Conservation (phyloP, 257 asterid species). For the Eucommia ulmoides region DNA sequence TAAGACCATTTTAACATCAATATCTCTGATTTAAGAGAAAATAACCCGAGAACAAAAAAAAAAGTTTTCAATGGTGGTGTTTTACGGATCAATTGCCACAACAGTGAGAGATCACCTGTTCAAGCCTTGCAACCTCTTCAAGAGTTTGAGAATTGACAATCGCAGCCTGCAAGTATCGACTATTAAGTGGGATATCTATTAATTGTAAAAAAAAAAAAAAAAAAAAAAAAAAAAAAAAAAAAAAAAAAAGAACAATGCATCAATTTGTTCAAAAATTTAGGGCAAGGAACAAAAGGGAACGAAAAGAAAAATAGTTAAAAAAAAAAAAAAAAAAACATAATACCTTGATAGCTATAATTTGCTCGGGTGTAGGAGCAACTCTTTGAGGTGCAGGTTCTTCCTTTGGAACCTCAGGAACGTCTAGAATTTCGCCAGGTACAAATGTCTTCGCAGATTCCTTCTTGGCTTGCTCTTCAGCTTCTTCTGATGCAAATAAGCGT, state of each 20-base stretch:
- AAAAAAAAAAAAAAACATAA: slow-evolving; percentile 5
- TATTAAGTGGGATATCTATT: too few relatives aligned
- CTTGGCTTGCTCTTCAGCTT: slow-evolving; percentile 89
- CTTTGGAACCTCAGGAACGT: slow-evolving; percentile 38
- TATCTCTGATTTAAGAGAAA: too few relatives aligned
- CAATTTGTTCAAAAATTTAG: neutral
- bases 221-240: too few relatives aligned
- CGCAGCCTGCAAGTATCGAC: too few relatives aligned
- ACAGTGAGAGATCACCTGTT: slow-evolving; percentile 49
- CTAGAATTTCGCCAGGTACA: slow-evolving; percentile 66
- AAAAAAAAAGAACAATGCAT: neutral
- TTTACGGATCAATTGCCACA: neutral
- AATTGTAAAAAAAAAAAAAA: too few relatives aligned
- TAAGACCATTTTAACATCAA: too few relatives aligned
- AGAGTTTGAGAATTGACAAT: slow-evolving; percentile 92
- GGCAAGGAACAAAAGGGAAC: neutral
- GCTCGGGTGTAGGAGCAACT: slow-evolving; percentile 86
- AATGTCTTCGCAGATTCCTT: slow-evolving; percentile 66
- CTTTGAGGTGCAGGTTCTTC: slow-evolving; percentile 66
- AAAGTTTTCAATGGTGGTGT: too few relatives aligned
- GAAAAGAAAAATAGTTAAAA: slow-evolving; percentile 2
- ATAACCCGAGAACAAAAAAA: too few relatives aligned
- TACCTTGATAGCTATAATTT: slow-evolving; percentile 95
- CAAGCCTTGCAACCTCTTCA: slow-evolving; percentile 98
- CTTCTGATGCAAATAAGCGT: slow-evolving; percentile 65